Percentiles rank a stretch among this genome's conserved stretches.
Evolutionary conservation across 1,284 basidiomycete genomes (phyloP).

Genomic region (Apiotrichum brassicae): DNA sequence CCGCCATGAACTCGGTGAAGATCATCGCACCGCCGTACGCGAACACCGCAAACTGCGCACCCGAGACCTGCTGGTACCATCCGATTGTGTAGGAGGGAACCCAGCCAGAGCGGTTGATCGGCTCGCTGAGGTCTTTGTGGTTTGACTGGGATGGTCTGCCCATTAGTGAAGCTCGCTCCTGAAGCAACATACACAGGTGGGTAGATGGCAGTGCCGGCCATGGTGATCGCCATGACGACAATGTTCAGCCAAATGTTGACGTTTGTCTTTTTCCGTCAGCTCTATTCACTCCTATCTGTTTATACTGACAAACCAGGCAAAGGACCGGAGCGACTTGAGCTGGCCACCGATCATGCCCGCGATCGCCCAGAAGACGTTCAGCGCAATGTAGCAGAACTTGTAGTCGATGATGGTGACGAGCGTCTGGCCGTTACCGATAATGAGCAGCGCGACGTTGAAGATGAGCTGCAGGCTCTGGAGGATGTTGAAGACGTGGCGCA

Average conservation of each 20-base stretch:
- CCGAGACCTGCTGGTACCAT: conserved; percentile 35
- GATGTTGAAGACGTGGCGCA: conserved; percentile 12
- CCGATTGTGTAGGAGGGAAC: conserved; percentile 46
- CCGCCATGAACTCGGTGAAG: conserved; percentile 58
- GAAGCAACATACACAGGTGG: too few species aligned
- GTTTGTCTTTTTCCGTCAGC: too few species aligned
- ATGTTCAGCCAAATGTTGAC: conserved; percentile 9
- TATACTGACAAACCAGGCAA: conserved; percentile 7
- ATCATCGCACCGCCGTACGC: conserved; percentile 56
- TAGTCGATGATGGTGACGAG: conserved; percentile 1
- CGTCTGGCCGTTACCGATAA: conserved; percentile 3
- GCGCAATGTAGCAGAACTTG: conserved; percentile 10
- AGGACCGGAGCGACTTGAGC: conserved; percentile 4
- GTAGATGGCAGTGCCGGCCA: not conserved
- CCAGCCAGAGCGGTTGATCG: conserved; percentile 30
- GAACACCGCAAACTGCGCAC: conserved; percentile 58
- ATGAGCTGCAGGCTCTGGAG: conserved; percentile 9
- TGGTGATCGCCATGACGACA: conserved; percentile 45
- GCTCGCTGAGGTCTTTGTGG: conserved; percentile 32
- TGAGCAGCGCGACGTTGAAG: conserved; percentile 7
- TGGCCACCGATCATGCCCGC: conserved; percentile 6
- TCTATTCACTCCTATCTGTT: too few species aligned
- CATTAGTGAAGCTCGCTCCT: too few species aligned
- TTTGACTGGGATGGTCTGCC: too few species aligned
- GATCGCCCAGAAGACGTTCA: conserved; percentile 5